Evolutionary conservation across 352 stramenopile genomes (phyloP), one percentile per base, ranked within the genome.

Genomic region (Globisporangium lucens): DNA sequence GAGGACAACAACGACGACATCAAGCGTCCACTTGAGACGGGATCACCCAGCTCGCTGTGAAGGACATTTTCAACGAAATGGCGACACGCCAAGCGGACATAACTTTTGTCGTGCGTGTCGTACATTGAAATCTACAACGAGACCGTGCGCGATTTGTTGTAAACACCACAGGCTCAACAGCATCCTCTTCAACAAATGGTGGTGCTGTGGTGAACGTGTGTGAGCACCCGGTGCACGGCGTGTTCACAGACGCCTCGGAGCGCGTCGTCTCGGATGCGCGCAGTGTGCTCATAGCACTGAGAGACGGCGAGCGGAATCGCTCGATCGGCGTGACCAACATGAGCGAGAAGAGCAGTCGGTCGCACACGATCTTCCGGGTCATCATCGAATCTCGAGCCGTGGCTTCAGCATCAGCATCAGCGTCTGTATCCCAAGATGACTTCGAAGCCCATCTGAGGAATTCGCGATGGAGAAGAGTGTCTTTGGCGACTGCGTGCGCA

Each of bases 61-160:
- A 61, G 56, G 56, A 61, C 33, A 38, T 61, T 24, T 61, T 61
- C n/a, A 33, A 61, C 12, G 56, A 61, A 38, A 61, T 61, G 56
- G n/a, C n/a, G 9, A 46, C 24, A 22, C 56, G 33, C 12, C 33
- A 61, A 20, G 9, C 9, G 0, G n/a, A 15, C 9, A 22, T 33
- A 9, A 33, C 4, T 10, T 61, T 61, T 22, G 33, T 30, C 20
- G 56, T 61, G 12, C 36, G 56, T 61, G 56, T 61, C 56, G 33
- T 61, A 61, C 33, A 61, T 61, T 47, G 56, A 61, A 74, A 98
- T 99, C 67, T 99, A 99, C 81, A 99, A 99, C 69, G 97, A 99
- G 75, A 89, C 95, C 38, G 56, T 49, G n/a, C 33, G 56, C 17
- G 56, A 61, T 24, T 35, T 61, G 9, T 12, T 61, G 56, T 36